Percentiles rank a stretch among this genome's conserved stretches.
Conservation (phyloP, 2,329 filamentous ascomycete species). For the Epichloe coenophiala region DNA sequence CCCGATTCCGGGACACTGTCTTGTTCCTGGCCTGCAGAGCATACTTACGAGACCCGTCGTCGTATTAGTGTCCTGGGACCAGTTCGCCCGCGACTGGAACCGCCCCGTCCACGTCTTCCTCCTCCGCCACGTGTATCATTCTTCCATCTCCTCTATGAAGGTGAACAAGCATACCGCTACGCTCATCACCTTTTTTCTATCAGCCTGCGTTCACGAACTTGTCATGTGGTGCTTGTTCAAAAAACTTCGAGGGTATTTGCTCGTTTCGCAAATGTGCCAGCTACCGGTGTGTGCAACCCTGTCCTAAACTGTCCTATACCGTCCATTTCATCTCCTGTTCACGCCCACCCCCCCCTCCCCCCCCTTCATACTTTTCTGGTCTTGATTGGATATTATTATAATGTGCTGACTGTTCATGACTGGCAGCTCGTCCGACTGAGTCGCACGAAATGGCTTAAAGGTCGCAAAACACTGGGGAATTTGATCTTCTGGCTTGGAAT, state of each 20-base stretch:
- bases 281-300: constrained; percentile 39
- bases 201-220: constrained; percentile 58
- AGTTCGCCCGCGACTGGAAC: constrained; percentile 74
- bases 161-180: constrained; percentile 59
- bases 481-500: constrained; percentile 66
- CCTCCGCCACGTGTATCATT: constrained; percentile 67
- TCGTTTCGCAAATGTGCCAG: constrained; percentile 62
- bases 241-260: constrained; percentile 60
- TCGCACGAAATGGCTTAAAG: constrained; percentile 51
- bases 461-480: constrained; percentile 52
- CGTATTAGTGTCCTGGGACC: constrained; percentile 47
- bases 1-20: too few species aligned
- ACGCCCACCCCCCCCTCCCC: too few species aligned
- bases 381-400: background rate
- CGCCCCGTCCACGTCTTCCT: constrained; percentile 64
- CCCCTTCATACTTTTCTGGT: background rate
- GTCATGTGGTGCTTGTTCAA: constrained; percentile 73
- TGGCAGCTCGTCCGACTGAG: constrained; percentile 47
- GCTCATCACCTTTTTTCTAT: constrained; percentile 62
- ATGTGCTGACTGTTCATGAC: background rate
- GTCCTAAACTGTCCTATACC: background rate
- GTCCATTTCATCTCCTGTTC: background rate
- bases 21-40: too few species aligned
- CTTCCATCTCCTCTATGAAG: constrained; percentile 58
- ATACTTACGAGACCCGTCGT: background rate